Evolutionary conservation across 1,139 yeast genomes (phyloP), one percentile per base, ranked within the genome.

Genomic region (Taiozyma onychis): DNA sequence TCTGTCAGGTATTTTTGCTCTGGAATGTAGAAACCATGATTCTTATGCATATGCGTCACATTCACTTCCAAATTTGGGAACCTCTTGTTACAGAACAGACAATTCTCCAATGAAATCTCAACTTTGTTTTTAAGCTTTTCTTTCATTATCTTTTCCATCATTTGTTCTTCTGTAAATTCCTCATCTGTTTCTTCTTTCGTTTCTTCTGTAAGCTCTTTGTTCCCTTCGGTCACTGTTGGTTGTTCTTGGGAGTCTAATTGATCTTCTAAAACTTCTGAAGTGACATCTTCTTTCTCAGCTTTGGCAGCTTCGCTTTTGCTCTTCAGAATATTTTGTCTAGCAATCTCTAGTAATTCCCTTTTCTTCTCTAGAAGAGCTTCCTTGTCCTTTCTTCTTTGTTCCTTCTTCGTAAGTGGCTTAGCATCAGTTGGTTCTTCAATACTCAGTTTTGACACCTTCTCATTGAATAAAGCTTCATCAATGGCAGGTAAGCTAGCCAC

Each of bases 401-500:
- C 91, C 58, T 82, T 84, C 69, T 83, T 83, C 6, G 83, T 76
- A 46, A 75, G 64, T 60, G 66, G 68, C 48, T 80, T 76, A 52
- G 73, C 71, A 44, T 77, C 81, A 77, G 18, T 24, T 13, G 55
- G 78, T 47, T 74, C 66, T 46, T 59, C 55, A 27, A 62, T 64
- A 67, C 58, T 45, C 66, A 69, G 70, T 56, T 65, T 74, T 62
- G 66, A 69, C 63, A 87, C 86, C 66, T 89, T 88, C 57, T 86
- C 89, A 14, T 89, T 89, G 70, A 89, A 89, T 6, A 81, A 73
- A 44, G 81, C 84, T 16, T 95, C 86, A 14, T 83, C 72, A 49
- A 93, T 87, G 2, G 96, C 81, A 11, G 95, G 91, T 57, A 93
- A 73, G 48, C 80, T 81, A 1, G 98, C 97, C 26, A 93, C 98